Evolutionary conservation across 2,329 filamentous ascomycete genomes (phyloP).

Genomic region (Aspergillus sp.): DNA sequence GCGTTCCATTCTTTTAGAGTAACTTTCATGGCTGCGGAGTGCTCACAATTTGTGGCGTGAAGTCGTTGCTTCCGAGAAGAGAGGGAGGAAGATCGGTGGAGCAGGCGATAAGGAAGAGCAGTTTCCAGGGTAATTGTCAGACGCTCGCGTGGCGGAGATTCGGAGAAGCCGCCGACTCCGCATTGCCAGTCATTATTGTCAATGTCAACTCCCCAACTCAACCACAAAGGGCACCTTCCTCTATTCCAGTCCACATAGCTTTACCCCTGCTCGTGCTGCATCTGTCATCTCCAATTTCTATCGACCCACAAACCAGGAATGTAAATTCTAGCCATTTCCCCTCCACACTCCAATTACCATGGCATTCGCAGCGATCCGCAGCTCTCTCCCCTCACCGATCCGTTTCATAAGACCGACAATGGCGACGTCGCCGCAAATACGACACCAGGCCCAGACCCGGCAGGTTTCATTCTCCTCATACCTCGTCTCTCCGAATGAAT

Average conservation of each 20-base stretch:
- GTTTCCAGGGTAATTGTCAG: not conserved
- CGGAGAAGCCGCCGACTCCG: conserved; percentile 14
- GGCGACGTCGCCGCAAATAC: conserved; percentile 23
- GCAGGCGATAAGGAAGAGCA: conserved; percentile 3
- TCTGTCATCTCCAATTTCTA: conserved; percentile 9
- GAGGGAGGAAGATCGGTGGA: conserved; percentile 1
- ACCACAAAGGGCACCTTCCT: not conserved
- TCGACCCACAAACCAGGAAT: conserved; percentile 19
- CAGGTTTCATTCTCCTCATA: conserved; percentile 69
- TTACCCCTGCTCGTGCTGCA: not conserved
- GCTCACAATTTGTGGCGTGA: not conserved
- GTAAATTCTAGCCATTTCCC: conserved; percentile 24
- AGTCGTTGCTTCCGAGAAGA: not conserved
- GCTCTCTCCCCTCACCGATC: conserved; percentile 23
- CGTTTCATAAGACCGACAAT: conserved; percentile 28
- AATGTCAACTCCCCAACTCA: conserved; percentile 5
- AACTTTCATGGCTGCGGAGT: conserved; percentile 74
- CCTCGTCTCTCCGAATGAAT: conserved; percentile 79
- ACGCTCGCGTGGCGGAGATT: conserved; percentile 1
- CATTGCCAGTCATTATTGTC: conserved; percentile 5
- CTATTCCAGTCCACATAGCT: not conserved
- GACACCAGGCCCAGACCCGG: conserved; percentile 44
- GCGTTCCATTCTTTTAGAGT: conserved; percentile 91
- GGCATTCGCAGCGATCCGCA: conserved; percentile 37
- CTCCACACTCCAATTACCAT: conserved; percentile 25